Evolutionary conservation across 1,284 basidiomycete species (phyloP), one percentile per base, ranked within the genome.

Genomic region (Butyriboletus regius): DNA sequence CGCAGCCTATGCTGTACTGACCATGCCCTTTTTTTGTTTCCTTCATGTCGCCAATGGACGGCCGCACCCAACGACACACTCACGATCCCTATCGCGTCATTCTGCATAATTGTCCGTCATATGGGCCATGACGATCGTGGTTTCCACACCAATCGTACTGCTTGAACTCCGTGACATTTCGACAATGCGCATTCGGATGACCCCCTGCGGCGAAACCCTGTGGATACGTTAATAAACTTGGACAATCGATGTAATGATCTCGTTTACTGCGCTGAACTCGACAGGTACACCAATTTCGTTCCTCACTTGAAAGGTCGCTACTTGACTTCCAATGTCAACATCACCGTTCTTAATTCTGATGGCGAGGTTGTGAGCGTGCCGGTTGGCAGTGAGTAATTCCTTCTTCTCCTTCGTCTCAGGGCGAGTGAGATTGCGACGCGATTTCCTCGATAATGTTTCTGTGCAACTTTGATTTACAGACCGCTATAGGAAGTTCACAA

Each of bases 281-380:
- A 57, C 56, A 84, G 68, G 80, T 68, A 88, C 67, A 72, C 79
- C 51, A 85, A 88, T 67, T 89, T 88, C 61, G 84, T 74, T 5
- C 88, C 88, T 3, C 72, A 77, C 47, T 75, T 85, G 67, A 74
- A 77, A 1, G 88, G 88, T 13, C 79, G 86, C 38, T 91, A 89
- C 62, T 72, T 93, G 38, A 83, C 88, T 1, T 88, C 85, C 4
- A 93, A 92, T 61, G 87, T 81, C 43, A 90, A 92, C 67, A 90
- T 92, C 60, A 91, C 88, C 0, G 61, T 88, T 10, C 56, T 72
- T 9, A 75, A 80, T 57, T 69, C 76, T 40, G 61, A 78, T 26
- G 76, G 75, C 29, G 72, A 78, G n/a, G 56, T 59, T 4, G 70
- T 75, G 52, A 80, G 69, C 57, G 75, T 81, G 0, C 84, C 85